Conservation (phyloP, 2,329 filamentous ascomycete genomes). For the Paecilomyces niveus region DNA sequence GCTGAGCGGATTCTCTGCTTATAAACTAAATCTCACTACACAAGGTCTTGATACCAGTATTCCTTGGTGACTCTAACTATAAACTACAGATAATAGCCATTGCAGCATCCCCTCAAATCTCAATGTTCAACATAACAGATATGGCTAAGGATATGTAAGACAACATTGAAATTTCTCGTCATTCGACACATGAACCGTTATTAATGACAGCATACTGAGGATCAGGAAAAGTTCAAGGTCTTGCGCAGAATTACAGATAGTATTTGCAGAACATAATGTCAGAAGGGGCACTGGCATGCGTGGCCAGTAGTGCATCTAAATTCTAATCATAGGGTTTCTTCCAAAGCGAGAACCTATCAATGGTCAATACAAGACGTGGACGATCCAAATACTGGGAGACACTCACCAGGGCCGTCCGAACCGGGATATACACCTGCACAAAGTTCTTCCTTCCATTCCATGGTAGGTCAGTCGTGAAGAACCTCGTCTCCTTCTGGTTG, state of each 20-base stretch:
- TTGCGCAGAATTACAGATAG: neutral
- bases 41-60: too few species aligned
- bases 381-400: neutral
- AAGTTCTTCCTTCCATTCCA: constrained; percentile 92
- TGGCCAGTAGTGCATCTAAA: neutral
- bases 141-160: too few species aligned
- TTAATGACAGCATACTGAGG: neutral
- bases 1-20: too few species aligned
- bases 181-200: neutral
- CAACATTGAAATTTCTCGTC: neutral
- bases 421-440: constrained; percentile 84
- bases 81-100: too few species aligned
- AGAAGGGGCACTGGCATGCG: neutral
- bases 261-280: neutral
- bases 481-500: constrained; percentile 71
- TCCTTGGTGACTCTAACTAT: too few species aligned
- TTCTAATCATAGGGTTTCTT: neutral
- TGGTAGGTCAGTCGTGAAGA: constrained; percentile 82
- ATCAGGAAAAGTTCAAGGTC: neutral
- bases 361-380: neutral
- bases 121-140: too few species aligned
- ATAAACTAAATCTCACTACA: too few species aligned
- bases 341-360: neutral
- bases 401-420: constrained; percentile 72
- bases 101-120: too few species aligned